Evolutionary conservation across 2,329 filamentous ascomycete species (phyloP).

Genomic region (Polytolypa hystricis): DNA sequence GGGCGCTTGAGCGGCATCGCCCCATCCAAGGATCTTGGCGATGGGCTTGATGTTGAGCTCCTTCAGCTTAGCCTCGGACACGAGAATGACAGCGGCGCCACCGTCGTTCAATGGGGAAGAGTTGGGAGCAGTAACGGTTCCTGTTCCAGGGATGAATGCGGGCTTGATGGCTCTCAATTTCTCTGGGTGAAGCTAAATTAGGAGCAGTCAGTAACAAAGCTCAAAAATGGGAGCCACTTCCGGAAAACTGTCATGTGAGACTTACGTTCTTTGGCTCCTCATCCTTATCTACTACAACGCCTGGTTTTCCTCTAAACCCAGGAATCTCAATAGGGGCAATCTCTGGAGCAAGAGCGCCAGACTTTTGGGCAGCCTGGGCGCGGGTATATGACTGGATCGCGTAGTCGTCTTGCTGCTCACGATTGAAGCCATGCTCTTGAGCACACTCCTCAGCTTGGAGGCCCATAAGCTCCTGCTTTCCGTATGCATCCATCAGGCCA

Average conservation of each 20-base stretch:
- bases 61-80: constrained; percentile 89
- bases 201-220: constrained; percentile 5
- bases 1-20: constrained; percentile 80
- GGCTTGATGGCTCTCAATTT: constrained; percentile 79
- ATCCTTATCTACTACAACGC: constrained; percentile 67
- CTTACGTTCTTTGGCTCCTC: constrained; percentile 87
- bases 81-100: constrained; percentile 80
- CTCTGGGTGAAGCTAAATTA: constrained; percentile 54
- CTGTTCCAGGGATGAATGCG: constrained; percentile 62
- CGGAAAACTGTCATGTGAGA: constrained; percentile 3
- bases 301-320: constrained; percentile 81
- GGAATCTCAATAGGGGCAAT: constrained; percentile 83
- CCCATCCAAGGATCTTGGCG: constrained; percentile 96
- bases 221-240: constrained; percentile 1
- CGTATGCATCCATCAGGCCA: constrained; percentile 84
- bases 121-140: constrained; percentile 91
- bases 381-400: constrained; percentile 92
- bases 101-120: constrained; percentile 94
- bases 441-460: constrained; percentile 87
- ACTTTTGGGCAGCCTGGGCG: constrained; percentile 74
- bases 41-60: constrained; percentile 83
- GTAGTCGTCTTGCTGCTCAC: constrained; percentile 87
- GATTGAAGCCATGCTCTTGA: constrained; percentile 64
- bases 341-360: constrained; percentile 70
- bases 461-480: constrained; percentile 93